These are phyloP conservation scores for Globisporangium nodosum DNA, from an alignment of 352 stramenopile genomes.

Conservation along the genomic window DNA sequence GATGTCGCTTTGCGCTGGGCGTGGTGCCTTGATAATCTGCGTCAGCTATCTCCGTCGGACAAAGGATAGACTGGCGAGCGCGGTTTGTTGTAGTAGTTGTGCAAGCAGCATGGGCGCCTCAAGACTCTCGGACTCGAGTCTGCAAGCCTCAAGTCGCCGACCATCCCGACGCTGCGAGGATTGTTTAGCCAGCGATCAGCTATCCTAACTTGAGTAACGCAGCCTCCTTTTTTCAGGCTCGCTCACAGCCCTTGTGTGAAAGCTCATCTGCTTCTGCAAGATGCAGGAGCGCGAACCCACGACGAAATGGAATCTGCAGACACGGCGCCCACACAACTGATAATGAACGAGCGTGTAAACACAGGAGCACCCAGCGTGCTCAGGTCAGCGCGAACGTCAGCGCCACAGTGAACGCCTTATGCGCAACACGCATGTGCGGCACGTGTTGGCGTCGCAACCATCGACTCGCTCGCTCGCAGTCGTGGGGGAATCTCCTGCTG, in stretches of 20 bases:
- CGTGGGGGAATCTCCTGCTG: too few relatives aligned
- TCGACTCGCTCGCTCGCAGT: neutral
- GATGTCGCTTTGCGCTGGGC: neutral
- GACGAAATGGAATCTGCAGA: neutral
- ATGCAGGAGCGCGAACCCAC: neutral
- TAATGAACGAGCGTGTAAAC: neutral
- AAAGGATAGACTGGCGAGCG: neutral
- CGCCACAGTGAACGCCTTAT: neutral
- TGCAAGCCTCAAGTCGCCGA: neutral
- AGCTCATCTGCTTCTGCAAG: neutral
- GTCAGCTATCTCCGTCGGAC: neutral
- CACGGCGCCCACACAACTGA: neutral
- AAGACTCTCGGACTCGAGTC: neutral
- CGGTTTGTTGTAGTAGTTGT: neutral
- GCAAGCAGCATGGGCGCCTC: neutral
- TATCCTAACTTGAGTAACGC: neutral
- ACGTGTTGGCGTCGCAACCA: neutral
- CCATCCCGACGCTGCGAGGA: too few relatives aligned
- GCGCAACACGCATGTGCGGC: neutral
- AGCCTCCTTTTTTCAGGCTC: neutral
- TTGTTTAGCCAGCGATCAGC: neutral
- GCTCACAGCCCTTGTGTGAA: neutral
- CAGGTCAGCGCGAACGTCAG: neutral
- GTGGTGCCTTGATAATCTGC: neutral
- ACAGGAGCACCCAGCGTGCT: neutral